Evolutionary conservation across 2,329 filamentous ascomycete genomes (phyloP), one percentile per base, ranked within the genome.

Genomic region (Fusarium illudens): DNA sequence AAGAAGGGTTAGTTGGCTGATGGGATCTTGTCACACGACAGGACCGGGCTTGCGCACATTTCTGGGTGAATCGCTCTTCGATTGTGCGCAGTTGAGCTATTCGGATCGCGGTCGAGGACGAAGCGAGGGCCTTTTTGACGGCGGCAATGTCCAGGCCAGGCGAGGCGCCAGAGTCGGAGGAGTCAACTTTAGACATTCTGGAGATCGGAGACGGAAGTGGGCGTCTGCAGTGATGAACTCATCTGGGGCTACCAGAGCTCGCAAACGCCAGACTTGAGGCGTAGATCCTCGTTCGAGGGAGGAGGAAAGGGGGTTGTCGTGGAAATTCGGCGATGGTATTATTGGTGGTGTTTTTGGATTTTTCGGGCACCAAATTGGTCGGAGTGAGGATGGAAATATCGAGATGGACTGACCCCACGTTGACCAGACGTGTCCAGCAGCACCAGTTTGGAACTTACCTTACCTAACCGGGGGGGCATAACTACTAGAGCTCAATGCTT

Each of bases 101-200:
- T 49, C 90, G 85, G 19, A 78, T 72, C 32, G 80, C 79, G 13
- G 89, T 90, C 8, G 89, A 91, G 48, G 90, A 90, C 39, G 88
- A 89, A 53, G 83, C 81, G 63, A 91, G 78, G 53, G 84, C 85
- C 50, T 80, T 78, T 72, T 82, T 84, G 56, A 81, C 81, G 62
- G 81, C 79, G 56, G 77, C 77, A 70, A 87, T 78, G 77, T 90
- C 85, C 67, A 89, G 77, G 70, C 75, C 75, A 70, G 78, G 74
- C 65, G 77, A 71, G 51, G 67, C 50, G 68, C 70, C 73, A 59
- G 82, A 81, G 82, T 82, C 84, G 84, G 86, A 74, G 69, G 68
- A 68, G 57, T 68, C 67, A 58, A 71, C 60, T 72, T 79, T 75
- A 76, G 78, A 79, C 79, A 80, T 80, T 64, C 64, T 73, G 74